Evolutionary conservation across 116 monocot species (phyloP).

Genomic region (Iris pallida): DNA sequence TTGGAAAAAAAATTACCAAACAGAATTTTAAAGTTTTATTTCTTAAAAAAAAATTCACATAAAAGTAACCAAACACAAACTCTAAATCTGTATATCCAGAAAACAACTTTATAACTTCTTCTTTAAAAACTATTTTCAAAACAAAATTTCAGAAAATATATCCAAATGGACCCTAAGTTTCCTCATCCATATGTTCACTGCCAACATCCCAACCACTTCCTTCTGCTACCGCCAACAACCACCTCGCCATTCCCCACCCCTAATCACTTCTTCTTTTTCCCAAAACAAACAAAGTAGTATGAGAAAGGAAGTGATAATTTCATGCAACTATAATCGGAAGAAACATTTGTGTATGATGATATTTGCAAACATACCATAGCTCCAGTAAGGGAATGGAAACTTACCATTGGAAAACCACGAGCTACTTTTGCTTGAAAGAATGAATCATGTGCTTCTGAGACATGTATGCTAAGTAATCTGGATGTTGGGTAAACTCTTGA

Average conservation of each 20-base stretch:
- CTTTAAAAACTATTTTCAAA: no score
- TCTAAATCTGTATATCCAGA: no score
- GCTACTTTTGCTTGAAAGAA: conserved; percentile 95
- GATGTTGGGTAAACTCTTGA: conserved; percentile 82
- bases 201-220: no score
- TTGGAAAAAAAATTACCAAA: no score
- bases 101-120: no score
- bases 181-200: no score
- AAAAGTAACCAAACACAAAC: no score
- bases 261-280: not conserved
- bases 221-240: not conserved
- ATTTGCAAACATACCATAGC: not conserved
- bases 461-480: conserved; percentile 83
- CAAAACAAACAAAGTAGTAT: no score
- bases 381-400: not conserved
- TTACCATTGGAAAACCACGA: conserved; percentile 90
- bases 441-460: conserved; percentile 93
- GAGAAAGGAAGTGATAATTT: not conserved
- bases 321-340: not conserved
- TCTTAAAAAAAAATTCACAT: no score
- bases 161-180: no score
- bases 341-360: not conserved
- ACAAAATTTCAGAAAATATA: no score
- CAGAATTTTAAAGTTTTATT: no score
- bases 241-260: not conserved